Evolutionary conservation across 2,329 filamentous ascomycete genomes (phyloP), one percentile per base, ranked within the genome.

Genomic region (Lecanicillium sp.): DNA sequence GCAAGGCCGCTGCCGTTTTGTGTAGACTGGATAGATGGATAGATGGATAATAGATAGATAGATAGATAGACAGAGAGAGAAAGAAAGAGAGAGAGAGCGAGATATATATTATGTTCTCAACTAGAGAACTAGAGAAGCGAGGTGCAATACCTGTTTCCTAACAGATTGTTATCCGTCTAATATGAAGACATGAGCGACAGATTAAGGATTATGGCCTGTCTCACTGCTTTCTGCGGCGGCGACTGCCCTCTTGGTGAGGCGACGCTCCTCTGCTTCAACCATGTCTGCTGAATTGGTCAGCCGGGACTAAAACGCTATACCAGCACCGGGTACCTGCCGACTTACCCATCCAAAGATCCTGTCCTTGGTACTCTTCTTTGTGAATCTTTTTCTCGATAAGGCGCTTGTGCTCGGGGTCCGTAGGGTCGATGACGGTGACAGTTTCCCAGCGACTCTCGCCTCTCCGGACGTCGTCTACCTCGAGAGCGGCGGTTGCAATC

Each of bases 321-420:
- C 12, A 33, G 15, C n/a, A 17, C 7, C 9, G 31, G 11, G 9
- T 8, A 16, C 18, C 7, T 13, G 31, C 7, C 12, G 6, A 38
- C 73, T 52, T 60, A 80, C 77, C 78, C 67, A 75, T 86, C 88
- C 88, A 95, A 50, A 92, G 70, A 60, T 94, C 86, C 64, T 89
- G 83, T 27, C 83, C 82, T 52, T 78, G 70, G 59, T 88, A 87
- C 40, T 80, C 68, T 67, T 88, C 83, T 62, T 85, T 81, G 57
- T 87, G 83, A 41, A 87, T 72, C 63, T 69, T 75, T 74, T 85
- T 86, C 71, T 88, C 83, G 50, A 88, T 81, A 49, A 84, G 56
- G 51, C 80, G 69, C 69, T 83, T 80, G 59, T 85, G 82, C 59
- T 78, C 74, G 6, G 83, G 83, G 57, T 89, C 83, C 49, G 82